Conservation (phyloP, 805 yeast species). For the Cephaloascus albidus region DNA sequence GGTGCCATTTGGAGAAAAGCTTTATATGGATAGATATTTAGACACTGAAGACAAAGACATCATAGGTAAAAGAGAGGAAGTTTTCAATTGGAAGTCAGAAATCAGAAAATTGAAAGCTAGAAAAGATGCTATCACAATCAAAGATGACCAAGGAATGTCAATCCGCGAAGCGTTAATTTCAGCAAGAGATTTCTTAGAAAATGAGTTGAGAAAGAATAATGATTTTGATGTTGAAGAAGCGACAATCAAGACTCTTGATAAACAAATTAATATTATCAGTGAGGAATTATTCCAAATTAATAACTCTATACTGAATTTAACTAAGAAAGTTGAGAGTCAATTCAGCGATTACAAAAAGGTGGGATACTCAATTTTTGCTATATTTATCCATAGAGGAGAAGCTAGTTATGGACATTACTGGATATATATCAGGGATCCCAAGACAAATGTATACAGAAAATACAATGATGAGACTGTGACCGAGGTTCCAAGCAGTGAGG, state of each 20-base stretch:
- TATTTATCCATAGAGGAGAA: constrained; percentile 91
- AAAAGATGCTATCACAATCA: constrained; percentile 28
- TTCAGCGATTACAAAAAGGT: constrained; percentile 51
- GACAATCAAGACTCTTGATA: constrained; percentile 38
- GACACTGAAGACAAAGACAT: constrained; percentile 56
- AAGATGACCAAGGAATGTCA: constrained; percentile 41
- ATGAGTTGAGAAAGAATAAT: constrained; percentile 25
- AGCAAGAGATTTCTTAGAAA: constrained; percentile 46
- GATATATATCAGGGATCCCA: constrained; percentile 81
- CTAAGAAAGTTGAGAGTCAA: constrained; percentile 42
- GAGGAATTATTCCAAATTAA: constrained; percentile 33
- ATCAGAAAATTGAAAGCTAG: constrained; percentile 33
- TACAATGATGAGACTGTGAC: constrained; percentile 95
- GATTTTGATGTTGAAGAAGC: constrained; percentile 27
- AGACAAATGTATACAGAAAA: constrained; percentile 63
- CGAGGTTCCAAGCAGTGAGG: constrained; percentile 59
- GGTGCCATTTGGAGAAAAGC: constrained; percentile 64
- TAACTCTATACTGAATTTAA: constrained; percentile 31
- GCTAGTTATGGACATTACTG: constrained; percentile 97
- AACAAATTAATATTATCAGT: constrained; percentile 37
- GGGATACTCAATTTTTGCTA: constrained; percentile 81
- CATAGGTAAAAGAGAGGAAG: constrained; percentile 43
- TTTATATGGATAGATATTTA: constrained; percentile 84
- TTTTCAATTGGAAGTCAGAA: constrained; percentile 53
- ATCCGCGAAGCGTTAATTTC: constrained; percentile 30